These are phyloP conservation scores for Sanguinoderma infundibulare DNA, from an alignment of 1,284 basidiomycete genomes.

Conservation along the genomic window DNA sequence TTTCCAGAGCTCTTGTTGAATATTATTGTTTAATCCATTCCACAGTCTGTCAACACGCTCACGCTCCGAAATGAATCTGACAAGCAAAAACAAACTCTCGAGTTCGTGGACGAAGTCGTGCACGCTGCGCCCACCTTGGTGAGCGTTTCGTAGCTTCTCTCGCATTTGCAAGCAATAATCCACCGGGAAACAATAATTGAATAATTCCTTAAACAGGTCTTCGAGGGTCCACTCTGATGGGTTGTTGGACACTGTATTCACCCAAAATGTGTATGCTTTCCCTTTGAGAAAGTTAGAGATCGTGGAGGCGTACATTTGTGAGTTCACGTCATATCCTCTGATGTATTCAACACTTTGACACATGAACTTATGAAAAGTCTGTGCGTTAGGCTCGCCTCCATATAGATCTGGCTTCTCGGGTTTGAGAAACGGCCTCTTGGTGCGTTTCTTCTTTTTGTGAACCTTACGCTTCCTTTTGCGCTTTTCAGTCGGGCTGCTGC, in stretches of 20 bases:
- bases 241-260: slow-evolving; percentile 35
- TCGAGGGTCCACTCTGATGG: slow-evolving; percentile 27
- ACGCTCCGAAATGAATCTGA: slow-evolving; percentile 34
- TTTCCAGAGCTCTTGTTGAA: slow-evolving; percentile 37
- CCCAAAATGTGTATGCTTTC: slow-evolving; percentile 45
- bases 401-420: slow-evolving; percentile 22
- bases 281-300: slow-evolving; percentile 33
- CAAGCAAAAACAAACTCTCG: slow-evolving; percentile 36
- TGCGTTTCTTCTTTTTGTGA: too few relatives aligned
- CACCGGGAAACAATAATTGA: slow-evolving; percentile 48
- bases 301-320: not conserved
- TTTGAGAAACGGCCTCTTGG: slow-evolving; percentile 3
- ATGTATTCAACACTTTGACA: slow-evolving; percentile 15
- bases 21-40: slow-evolving; percentile 32
- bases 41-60: slow-evolving; percentile 41
- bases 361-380: slow-evolving; percentile 27
- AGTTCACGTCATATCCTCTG: slow-evolving; percentile 2
- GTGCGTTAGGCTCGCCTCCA: slow-evolving; percentile 16
- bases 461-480: not conserved
- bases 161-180: slow-evolving; percentile 36
- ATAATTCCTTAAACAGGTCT: slow-evolving; percentile 42
- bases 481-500: not conserved
- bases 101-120: slow-evolving; percentile 37
- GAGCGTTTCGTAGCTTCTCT: slow-evolving; percentile 14
- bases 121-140: slow-evolving; percentile 24